Evolutionary conservation across 108 stramenopile genomes (phyloP).

Genomic region (Fragilaria crotonensis): DNA sequence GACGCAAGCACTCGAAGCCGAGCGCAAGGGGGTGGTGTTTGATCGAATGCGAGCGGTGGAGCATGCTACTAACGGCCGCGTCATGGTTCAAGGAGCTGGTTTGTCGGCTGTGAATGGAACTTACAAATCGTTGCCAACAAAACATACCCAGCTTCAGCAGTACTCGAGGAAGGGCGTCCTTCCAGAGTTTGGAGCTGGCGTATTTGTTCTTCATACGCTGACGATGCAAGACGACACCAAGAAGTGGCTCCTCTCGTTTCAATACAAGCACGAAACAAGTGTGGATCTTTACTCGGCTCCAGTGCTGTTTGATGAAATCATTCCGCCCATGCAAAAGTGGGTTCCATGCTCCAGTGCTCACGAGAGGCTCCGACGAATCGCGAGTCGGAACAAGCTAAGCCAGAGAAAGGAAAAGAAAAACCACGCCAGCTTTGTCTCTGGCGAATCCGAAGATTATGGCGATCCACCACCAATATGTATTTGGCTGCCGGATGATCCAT

Average conservation of each 20-base stretch:
- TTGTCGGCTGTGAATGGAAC: slow-evolving; percentile 1
- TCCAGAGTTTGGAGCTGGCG: background rate
- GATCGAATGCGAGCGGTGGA: background rate
- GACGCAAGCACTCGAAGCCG: background rate
- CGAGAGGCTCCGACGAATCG: background rate
- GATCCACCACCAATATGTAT: slow-evolving; percentile 3
- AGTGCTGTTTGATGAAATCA: background rate
- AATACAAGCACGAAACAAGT: background rate
- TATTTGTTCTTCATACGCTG: background rate
- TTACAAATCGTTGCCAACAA: background rate
- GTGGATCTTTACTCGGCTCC: background rate
- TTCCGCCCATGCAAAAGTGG: slow-evolving; percentile 1
- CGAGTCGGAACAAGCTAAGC: background rate
- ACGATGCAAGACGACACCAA: slow-evolving; percentile 1
- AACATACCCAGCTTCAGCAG: no score
- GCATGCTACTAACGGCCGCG: background rate
- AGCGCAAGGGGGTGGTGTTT: background rate
- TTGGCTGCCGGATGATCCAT: background rate
- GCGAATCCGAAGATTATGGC: background rate
- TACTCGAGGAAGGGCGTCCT: background rate
- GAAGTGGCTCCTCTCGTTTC: background rate
- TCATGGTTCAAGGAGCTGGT: slow-evolving; percentile 1
- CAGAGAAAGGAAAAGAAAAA: background rate
- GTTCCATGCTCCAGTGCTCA: background rate
- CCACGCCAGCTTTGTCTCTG: no score